Conservation (phyloP, 805 yeast genomes). For the Kuraishia capsulata region DNA sequence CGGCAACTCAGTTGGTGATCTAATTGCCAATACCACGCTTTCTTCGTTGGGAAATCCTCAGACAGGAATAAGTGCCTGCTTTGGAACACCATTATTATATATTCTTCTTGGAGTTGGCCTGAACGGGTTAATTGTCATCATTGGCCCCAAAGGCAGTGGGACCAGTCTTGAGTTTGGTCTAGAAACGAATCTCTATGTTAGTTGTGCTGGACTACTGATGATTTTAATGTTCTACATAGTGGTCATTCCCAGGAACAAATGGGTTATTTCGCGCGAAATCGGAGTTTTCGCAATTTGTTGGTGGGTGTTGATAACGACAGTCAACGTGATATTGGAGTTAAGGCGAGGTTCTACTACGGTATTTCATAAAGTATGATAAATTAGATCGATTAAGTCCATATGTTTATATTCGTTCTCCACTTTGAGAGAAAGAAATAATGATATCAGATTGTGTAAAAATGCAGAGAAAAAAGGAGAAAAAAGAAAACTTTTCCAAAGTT, state of each 20-base stretch:
- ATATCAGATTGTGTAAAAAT: too few relatives aligned
- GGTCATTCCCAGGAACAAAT: conserved; percentile 33
- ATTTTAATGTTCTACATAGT: conserved; percentile 28
- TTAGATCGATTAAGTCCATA: too few relatives aligned
- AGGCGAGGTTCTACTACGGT: too few relatives aligned
- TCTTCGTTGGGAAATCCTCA: conserved; percentile 25
- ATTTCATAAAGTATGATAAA: not conserved
- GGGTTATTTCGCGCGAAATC: conserved; percentile 33
- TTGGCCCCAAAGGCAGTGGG: not conserved
- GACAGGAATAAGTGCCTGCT: conserved; percentile 41
- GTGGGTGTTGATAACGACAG: conserved; percentile 19
- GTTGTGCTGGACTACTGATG: conserved; percentile 29
- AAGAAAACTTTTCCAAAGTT: too few relatives aligned
- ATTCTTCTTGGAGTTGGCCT: conserved; percentile 42
- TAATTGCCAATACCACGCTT: conserved; percentile 39
- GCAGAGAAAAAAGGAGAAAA: too few relatives aligned
- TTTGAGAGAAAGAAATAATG: too few relatives aligned
- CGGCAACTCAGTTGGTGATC: conserved; percentile 43
- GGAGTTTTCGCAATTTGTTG: conserved; percentile 23
- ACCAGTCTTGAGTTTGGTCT: conserved; percentile 21
- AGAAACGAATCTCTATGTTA: conserved; percentile 26
- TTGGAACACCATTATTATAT: conserved; percentile 43
- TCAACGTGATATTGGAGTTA: conserved; percentile 7
- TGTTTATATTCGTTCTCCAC: too few relatives aligned
- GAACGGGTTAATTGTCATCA: conserved; percentile 26